phyloP scores from a whole-genome alignment of 371 early-diverging fungal genomes.

The Entomophthora muscae region DNA sequence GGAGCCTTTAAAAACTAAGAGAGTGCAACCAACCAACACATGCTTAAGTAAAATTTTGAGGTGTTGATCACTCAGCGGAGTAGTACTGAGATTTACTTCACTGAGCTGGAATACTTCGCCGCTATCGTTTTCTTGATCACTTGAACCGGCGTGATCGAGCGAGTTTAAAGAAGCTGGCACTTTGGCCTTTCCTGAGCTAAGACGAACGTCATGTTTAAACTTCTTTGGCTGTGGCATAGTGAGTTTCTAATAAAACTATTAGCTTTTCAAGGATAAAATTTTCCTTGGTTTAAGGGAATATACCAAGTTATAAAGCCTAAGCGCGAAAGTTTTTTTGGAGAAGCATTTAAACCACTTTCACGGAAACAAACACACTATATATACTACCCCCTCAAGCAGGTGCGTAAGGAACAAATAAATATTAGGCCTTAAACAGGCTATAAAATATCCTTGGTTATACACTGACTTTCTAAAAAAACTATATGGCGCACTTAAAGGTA shows the following conservation, averaged over 20 bases:
- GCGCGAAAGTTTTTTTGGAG: too few species aligned
- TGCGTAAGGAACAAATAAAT: too few species aligned
- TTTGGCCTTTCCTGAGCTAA: neutral
- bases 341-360: too few species aligned
- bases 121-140: neutral
- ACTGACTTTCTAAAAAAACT: too few species aligned
- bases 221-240: neutral
- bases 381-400: too few species aligned
- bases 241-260: neutral
- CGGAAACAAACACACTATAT: too few species aligned
- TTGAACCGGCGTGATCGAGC: neutral
- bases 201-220: neutral
- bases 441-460: too few species aligned
- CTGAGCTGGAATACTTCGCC: neutral
- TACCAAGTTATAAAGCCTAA: too few species aligned
- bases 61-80: neutral
- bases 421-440: too few species aligned
- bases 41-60: constrained; percentile 4
- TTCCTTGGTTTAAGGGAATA: too few species aligned
- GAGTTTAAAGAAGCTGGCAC: neutral
- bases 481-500: too few species aligned
- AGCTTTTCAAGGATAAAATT: neutral
- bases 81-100: neutral
- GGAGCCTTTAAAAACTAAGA: neutral
- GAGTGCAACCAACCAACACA: constrained; percentile 1